Evolutionary conservation across 345 rosid species (phyloP), one percentile per base, ranked within the genome.

Genomic region (Linum tenue): DNA sequence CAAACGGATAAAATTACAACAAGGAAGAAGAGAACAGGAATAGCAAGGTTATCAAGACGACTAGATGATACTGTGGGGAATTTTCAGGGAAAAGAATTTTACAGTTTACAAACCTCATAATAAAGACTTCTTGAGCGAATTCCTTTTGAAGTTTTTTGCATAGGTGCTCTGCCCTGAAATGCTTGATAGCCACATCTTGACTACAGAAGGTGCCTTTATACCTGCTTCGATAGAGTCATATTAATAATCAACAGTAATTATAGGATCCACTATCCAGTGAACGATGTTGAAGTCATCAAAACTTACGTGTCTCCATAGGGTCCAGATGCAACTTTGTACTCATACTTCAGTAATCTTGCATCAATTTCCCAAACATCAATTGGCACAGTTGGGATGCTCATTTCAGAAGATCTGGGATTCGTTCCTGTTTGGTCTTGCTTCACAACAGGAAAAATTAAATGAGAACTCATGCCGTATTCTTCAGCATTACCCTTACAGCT

Each of bases 161-260:
- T 65, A 76, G 71, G 69, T 76, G 75, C 66, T 83, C 87, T 3
- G 51, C 65, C 69, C 68, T 71, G 39, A 80, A 66, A 43, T 78
- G 78, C 69, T 83, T 83, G 65, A 83, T 80, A 63, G 83, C 84
- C 65, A 83, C 87, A 69, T 77, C 83, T 78, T 80, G 81, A 73
- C 84, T 67, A 68, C 66, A 69, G 69, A 74, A 80, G 16, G 77
- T 73, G 65, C 87, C 84, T 75, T 73, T 83, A 64, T 74, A 80
- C 77, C 87, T 83, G 81, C 39, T 70, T 55, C 67, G 71, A 39
- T 56, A 38, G 64, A 41, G 48, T 38, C 42, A 55, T 64, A 35
- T 50, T 3, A 68, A 51, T 66, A 43, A 60, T 57, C 44, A 15
- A 48, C 14, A 63, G 9, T 16, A 62, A 36, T 56, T n/a, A 35